Evolutionary conservation across 2,329 filamentous ascomycete genomes (phyloP).

Genomic region (Ophiostoma tasmaniense): DNA sequence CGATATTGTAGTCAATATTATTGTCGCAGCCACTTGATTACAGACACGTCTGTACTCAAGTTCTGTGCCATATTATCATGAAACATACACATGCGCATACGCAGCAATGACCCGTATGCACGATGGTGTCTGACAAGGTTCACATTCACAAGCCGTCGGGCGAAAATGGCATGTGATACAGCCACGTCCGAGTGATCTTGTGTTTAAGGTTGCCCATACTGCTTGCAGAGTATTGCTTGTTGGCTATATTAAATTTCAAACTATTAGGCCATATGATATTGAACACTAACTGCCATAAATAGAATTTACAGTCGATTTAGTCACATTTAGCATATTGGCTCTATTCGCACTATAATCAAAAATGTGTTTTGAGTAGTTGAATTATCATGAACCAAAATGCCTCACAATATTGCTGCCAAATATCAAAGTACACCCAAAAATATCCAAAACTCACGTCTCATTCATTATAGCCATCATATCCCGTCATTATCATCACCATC

Average conservation of each 20-base stretch:
- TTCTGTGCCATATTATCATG: neutral
- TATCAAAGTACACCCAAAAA: neutral
- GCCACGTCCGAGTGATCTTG: neutral
- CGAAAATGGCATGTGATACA: neutral
- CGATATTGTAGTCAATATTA: neutral
- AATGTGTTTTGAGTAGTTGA: too few relatives aligned
- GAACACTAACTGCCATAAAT: too few relatives aligned
- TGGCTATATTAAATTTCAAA: too few relatives aligned
- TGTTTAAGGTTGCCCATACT: neutral
- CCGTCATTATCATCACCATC: neutral
- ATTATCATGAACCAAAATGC: neutral
- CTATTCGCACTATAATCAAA: too few relatives aligned
- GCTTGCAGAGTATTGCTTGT: too few relatives aligned
- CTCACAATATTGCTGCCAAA: neutral
- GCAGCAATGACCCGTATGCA: neutral
- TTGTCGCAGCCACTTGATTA: neutral
- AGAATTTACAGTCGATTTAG: too few relatives aligned
- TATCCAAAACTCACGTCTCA: neutral
- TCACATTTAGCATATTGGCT: too few relatives aligned
- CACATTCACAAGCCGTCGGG: neutral
- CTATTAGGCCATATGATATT: too few relatives aligned
- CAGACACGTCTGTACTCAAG: neutral
- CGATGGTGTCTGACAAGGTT: conserved; percentile 1
- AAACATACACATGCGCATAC: neutral
- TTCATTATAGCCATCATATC: neutral